Percentiles rank a stretch among this genome's conserved stretches.
These are phyloP conservation scores for Trichosporon asahii DNA, from an alignment of 1,284 basidiomycete species.

Conservation along the genomic window DNA sequence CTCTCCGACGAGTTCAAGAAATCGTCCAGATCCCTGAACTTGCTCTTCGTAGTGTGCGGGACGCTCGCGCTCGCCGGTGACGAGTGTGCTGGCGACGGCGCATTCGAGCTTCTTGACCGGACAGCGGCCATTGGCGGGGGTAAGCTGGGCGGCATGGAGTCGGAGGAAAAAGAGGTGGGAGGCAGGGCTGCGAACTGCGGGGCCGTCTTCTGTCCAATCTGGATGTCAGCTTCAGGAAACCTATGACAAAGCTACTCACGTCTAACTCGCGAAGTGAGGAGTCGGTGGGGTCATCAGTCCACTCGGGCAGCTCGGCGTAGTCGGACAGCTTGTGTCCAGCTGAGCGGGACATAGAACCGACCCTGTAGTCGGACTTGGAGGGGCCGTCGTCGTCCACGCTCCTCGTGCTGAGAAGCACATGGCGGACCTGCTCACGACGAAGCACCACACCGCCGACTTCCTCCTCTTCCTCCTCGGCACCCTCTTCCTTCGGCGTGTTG, in stretches of 20 bases:
- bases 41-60: conserved; percentile 22
- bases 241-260: conserved; percentile 18
- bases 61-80: conserved; percentile 14
- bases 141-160: background rate
- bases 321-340: conserved; percentile 35
- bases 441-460: conserved; percentile 68
- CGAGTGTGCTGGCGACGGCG: conserved; percentile 17
- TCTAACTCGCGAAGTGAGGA: conserved; percentile 51
- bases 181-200: background rate
- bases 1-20: conserved; percentile 48
- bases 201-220: background rate
- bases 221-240: background rate
- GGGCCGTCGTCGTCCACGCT: conserved; percentile 29
- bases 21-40: conserved; percentile 50
- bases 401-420: conserved; percentile 75
- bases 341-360: conserved; percentile 46
- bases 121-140: background rate
- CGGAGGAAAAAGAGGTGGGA: background rate
- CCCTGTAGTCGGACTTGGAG: background rate
- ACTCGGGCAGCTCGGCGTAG: conserved; percentile 47
- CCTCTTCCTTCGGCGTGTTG: conserved; percentile 15
- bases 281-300: conserved; percentile 55
- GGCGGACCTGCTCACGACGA: conserved; percentile 71
- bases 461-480: conserved; percentile 45
- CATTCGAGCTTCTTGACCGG: conserved; percentile 9